phyloP scores from a whole-genome alignment of 2,329 filamentous ascomycete species.

The Venturia oleaginea region DNA sequence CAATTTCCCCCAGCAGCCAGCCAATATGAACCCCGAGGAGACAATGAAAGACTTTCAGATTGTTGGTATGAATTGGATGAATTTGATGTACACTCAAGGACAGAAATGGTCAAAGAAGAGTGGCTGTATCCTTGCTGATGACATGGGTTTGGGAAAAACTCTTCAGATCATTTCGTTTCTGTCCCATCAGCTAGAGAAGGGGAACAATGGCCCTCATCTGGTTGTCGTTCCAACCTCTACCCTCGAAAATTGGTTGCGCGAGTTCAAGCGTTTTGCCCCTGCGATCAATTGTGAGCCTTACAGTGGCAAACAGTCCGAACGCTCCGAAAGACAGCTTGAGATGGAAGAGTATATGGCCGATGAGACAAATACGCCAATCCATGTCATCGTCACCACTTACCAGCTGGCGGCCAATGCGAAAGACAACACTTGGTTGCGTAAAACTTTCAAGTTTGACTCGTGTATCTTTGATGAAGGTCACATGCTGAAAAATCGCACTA shows the following conservation, averaged over 20 bases:
- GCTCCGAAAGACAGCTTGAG: slow-evolving; percentile 57
- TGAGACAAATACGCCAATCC: slow-evolving; percentile 37
- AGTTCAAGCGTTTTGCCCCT: slow-evolving; percentile 83
- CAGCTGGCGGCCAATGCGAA: slow-evolving; percentile 51
- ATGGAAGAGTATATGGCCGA: slow-evolving; percentile 52
- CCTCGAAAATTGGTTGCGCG: slow-evolving; percentile 88
- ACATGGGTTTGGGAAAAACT: slow-evolving; percentile 44
- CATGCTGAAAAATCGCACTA: slow-evolving; percentile 79
- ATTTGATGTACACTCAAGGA: slow-evolving; percentile 45
- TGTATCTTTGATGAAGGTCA: slow-evolving; percentile 92
- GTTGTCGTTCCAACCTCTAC: slow-evolving; percentile 90
- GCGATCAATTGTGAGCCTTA: slow-evolving; percentile 62
- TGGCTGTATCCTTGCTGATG: slow-evolving; percentile 88
- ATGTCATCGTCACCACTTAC: slow-evolving; percentile 65
- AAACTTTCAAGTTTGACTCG: slow-evolving; percentile 28
- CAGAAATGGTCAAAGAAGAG: slow-evolving; percentile 57
- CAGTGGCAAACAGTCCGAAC: slow-evolving; percentile 60
- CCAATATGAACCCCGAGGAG: slow-evolving; percentile 65
- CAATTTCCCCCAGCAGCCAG: slow-evolving; percentile 56
- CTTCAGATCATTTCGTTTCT: slow-evolving; percentile 93
- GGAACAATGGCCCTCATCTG: slow-evolving; percentile 48
- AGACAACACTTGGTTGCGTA: slow-evolving; percentile 55
- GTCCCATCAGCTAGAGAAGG: slow-evolving; percentile 67
- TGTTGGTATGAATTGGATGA: slow-evolving; percentile 91
- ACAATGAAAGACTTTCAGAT: slow-evolving; percentile 88